phyloP scores from a whole-genome alignment of 73 alveolate genomes.

The Paramecium bursaria region DNA sequence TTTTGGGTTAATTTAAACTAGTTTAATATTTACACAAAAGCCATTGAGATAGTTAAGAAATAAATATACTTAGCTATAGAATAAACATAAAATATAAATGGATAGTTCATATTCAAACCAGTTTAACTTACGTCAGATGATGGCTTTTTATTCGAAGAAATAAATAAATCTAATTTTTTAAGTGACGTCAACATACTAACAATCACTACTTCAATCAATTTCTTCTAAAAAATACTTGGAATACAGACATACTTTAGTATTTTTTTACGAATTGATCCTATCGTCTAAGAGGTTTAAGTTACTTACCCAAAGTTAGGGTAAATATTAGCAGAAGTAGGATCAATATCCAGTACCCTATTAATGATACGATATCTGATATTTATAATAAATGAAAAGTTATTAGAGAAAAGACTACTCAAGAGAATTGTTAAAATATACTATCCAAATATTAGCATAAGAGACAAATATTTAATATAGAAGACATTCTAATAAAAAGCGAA shows the following conservation, averaged over 20 bases:
- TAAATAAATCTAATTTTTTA: not conserved
- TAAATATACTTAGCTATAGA: not conserved
- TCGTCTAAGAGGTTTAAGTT: not conserved
- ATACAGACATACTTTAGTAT: not conserved
- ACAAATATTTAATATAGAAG: too few relatives aligned
- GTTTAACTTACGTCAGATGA: not conserved
- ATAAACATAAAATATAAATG: not conserved
- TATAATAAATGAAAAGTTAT: too few relatives aligned
- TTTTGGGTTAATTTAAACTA: constrained; percentile 1
- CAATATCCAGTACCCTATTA: constrained; percentile 10
- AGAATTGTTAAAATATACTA: too few relatives aligned
- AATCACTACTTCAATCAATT: not conserved
- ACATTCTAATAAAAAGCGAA: too few relatives aligned
- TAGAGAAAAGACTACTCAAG: too few relatives aligned
- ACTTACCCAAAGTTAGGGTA: constrained; percentile 23
- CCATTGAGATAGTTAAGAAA: not conserved
- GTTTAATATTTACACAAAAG: not conserved
- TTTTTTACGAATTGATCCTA: constrained; percentile 2
- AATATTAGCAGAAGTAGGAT: constrained; percentile 34
- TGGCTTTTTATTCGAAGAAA: not conserved
- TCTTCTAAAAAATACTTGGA: not conserved
- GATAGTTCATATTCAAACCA: not conserved
- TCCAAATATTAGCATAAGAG: too few relatives aligned
- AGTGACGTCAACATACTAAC: constrained; percentile 2
- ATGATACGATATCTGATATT: too few relatives aligned